Evolutionary conservation across 2,329 filamentous ascomycete genomes (phyloP).

Genomic region (Calonectria pseudoturangicola): DNA sequence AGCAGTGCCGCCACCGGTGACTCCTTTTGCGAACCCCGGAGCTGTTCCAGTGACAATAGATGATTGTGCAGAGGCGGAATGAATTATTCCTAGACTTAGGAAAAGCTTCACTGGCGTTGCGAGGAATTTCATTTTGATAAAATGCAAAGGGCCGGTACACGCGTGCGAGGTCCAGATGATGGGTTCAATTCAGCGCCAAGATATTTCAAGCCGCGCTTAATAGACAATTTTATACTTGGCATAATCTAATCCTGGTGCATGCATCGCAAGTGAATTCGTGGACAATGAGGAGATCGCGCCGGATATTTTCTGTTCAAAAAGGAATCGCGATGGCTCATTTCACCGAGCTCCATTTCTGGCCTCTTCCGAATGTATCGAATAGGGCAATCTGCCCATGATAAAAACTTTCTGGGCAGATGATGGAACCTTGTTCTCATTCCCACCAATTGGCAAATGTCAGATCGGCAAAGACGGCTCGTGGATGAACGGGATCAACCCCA

Average conservation of each 20-base stretch:
- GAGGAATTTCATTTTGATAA: background rate
- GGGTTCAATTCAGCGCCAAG: conserved; percentile 3
- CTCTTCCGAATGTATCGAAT: conserved; percentile 9
- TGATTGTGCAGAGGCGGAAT: background rate
- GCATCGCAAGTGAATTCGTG: too few species aligned
- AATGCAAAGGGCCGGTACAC: background rate
- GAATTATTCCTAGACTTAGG: background rate
- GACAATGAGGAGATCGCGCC: too few species aligned
- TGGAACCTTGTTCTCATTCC: conserved; percentile 17
- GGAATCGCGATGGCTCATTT: background rate
- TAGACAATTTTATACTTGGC: background rate
- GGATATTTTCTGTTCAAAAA: background rate
- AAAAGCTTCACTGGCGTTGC: background rate
- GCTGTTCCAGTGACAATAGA: conserved; percentile 14
- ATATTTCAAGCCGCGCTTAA: background rate
- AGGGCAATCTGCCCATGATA: background rate
- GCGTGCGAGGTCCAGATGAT: background rate
- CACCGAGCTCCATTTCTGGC: conserved; percentile 9
- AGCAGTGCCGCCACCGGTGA: conserved; percentile 10
- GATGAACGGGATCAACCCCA: background rate
- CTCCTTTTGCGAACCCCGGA: conserved; percentile 21
- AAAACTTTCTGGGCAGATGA: background rate
- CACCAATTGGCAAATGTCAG: conserved; percentile 19
- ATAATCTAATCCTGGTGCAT: too few species aligned
- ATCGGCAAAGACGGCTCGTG: conserved; percentile 10